These are phyloP conservation scores for Sphagnum tenellum DNA, from an alignment of 225 moss, liverwort and hornwort genomes.

Conservation along the genomic window DNA sequence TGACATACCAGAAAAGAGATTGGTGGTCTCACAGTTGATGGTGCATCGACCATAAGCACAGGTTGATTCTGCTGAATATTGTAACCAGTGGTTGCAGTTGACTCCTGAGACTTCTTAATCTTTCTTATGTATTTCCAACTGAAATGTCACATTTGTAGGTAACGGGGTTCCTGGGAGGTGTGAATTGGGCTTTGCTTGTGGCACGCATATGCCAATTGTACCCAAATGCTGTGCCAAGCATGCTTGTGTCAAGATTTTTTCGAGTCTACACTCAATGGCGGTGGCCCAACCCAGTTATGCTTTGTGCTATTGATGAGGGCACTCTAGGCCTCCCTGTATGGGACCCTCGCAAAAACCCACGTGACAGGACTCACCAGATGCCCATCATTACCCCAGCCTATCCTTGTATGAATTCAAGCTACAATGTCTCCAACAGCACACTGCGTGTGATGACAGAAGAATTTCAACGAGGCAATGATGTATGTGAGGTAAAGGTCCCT, in stretches of 20 bases:
- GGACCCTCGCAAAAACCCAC: slow-evolving; percentile 93
- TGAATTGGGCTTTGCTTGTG: slow-evolving; percentile 98
- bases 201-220: slow-evolving; percentile 99
- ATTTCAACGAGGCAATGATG: slow-evolving; percentile 74
- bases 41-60: no score
- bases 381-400: slow-evolving; percentile 98
- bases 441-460: slow-evolving; percentile 98
- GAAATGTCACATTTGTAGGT: slow-evolving; percentile 14
- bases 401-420: slow-evolving; percentile 97
- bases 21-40: no score
- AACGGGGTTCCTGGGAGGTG: slow-evolving; percentile 94
- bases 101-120: no score
- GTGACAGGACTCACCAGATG: slow-evolving; percentile 89
- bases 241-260: slow-evolving; percentile 96
- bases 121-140: no score
- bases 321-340: slow-evolving; percentile 83
- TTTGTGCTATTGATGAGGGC: slow-evolving; percentile 94
- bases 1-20: no score
- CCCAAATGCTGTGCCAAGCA: slow-evolving; percentile 97
- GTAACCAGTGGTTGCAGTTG: no score
- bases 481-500: slow-evolving; percentile 54
- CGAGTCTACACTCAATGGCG: slow-evolving; percentile 99
- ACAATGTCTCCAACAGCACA: slow-evolving; percentile 90
- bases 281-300: slow-evolving; percentile 99
- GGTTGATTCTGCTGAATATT: no score